These are phyloP conservation scores for Phialophora expanda DNA, from an alignment of 2,329 filamentous ascomycete species.

Conservation along the genomic window DNA sequence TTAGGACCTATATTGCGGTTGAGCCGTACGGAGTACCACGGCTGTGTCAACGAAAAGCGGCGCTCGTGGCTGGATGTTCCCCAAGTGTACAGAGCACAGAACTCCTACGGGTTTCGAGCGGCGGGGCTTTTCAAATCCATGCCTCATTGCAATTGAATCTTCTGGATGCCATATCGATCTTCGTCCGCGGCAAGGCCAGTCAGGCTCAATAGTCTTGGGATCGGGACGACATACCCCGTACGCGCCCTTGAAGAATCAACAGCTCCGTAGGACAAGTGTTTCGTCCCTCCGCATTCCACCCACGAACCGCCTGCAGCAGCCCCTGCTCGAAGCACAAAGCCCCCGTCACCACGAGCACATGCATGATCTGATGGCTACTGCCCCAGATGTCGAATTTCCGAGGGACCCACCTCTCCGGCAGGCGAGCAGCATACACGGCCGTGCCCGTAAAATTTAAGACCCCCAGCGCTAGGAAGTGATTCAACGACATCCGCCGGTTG, in stretches of 20 bases:
- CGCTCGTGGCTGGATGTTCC: background rate
- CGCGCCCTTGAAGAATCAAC: background rate
- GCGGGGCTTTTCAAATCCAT: background rate
- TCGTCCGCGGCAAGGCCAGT: too few relatives aligned
- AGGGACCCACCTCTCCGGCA: constrained; percentile 26
- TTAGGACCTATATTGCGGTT: background rate
- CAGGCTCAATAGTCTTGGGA: too few relatives aligned
- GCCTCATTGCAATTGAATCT: background rate
- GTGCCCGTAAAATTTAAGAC: constrained; percentile 26
- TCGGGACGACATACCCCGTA: too few relatives aligned
- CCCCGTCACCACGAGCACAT: constrained; percentile 36
- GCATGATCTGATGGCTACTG: constrained; percentile 40
- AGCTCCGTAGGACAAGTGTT: background rate
- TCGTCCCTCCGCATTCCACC: background rate
- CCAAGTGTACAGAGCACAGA: background rate
- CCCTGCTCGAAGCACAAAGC: constrained; percentile 27
- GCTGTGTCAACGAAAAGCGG: background rate
- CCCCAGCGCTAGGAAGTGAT: constrained; percentile 37
- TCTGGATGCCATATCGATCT: too few relatives aligned
- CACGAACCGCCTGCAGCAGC: background rate
- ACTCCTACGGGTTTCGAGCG: too few relatives aligned
- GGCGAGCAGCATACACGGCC: constrained; percentile 40
- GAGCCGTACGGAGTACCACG: background rate
- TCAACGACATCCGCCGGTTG: constrained; percentile 36
- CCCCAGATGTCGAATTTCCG: constrained; percentile 28